Conservation (phyloP, 73 alveolate species). For the Stentor roeselii region DNA sequence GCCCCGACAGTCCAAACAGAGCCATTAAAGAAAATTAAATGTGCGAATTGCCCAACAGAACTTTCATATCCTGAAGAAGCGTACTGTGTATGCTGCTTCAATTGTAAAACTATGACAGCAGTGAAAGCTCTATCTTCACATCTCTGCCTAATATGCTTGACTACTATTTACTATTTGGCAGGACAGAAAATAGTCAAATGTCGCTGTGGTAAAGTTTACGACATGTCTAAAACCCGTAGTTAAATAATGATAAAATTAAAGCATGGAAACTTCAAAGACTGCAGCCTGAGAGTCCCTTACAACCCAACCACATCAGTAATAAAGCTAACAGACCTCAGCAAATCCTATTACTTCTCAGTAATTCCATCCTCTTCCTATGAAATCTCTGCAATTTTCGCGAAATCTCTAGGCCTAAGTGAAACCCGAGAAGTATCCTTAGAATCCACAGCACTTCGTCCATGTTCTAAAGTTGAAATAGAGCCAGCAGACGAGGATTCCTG, state of each 20-base stretch:
- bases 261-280: background rate
- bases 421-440: background rate
- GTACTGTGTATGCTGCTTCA: too few relatives aligned
- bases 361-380: background rate
- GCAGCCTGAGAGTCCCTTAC: background rate
- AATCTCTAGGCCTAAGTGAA: background rate
- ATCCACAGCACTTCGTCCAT: background rate
- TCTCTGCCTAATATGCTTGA: background rate
- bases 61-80: too few relatives aligned
- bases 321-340: background rate
- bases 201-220: background rate
- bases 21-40: too few relatives aligned
- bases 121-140: background rate
- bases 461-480: background rate
- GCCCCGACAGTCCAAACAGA: too few relatives aligned
- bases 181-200: background rate
- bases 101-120: too few relatives aligned
- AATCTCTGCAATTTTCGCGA: background rate
- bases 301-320: background rate
- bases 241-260: background rate
- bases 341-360: background rate
- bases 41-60: too few relatives aligned
- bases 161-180: background rate
- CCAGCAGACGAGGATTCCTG: constrained; percentile 26
- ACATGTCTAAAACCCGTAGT: too few relatives aligned